A percentile compares a stretch with the other conserved stretches of the same genome.
phyloP scores from a whole-genome alignment of 768 basidiomycete genomes.

The Pisolithus marmoratus region DNA sequence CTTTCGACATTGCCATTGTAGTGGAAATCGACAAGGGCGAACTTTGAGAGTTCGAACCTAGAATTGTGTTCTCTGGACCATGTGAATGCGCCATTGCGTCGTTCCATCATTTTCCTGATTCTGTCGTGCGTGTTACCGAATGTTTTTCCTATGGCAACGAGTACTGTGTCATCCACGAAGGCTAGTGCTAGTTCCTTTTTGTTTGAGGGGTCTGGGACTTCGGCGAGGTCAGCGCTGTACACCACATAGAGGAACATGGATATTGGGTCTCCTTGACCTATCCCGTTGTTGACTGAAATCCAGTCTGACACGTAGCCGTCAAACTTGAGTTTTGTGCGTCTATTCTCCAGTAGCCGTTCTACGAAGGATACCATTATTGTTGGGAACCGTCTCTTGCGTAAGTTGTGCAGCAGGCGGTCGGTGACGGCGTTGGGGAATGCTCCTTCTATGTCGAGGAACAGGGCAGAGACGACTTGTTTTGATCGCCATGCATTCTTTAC shows the following conservation, averaged over 20 bases:
- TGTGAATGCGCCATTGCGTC: neutral
- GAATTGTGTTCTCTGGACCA: neutral
- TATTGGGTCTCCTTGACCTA: neutral
- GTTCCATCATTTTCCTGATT: neutral
- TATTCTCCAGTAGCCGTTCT: neutral
- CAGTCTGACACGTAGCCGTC: neutral
- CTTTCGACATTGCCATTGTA: neutral
- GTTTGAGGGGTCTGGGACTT: neutral
- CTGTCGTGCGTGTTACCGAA: neutral
- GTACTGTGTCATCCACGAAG: neutral
- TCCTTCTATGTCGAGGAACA: conserved; percentile 39
- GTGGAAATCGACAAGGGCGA: neutral
- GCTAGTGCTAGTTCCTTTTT: neutral
- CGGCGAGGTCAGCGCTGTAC: neutral
- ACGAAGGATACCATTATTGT: neutral
- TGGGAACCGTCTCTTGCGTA: conserved; percentile 8
- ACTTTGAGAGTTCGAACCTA: neutral
- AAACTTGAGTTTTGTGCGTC: neutral
- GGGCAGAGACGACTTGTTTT: conserved; percentile 27
- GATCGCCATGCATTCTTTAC: conserved; percentile 35
- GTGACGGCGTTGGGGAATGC: conserved; percentile 38
- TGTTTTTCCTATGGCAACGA: neutral
- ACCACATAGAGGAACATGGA: neutral
- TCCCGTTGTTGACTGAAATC: neutral
- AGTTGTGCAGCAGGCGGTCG: conserved; percentile 26